Evolutionary conservation across 495 filamentous ascomycete genomes (phyloP).

Genomic region (Amniculicola lignicola): DNA sequence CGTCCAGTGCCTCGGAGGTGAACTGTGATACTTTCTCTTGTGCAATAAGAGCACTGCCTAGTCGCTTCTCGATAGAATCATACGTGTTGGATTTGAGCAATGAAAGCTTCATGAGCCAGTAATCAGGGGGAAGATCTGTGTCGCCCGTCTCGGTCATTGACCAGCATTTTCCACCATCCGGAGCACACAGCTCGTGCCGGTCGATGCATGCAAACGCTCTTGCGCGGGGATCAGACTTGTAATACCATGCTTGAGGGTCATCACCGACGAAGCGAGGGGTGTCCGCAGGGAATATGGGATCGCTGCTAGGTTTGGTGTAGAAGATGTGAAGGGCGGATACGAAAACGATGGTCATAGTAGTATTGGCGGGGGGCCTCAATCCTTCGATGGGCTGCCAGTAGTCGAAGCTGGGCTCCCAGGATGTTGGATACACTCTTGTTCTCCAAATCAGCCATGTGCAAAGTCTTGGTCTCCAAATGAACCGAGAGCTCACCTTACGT

Average conservation of each 20-base stretch:
- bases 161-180: conserved; percentile 28
- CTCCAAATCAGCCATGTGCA: background rate
- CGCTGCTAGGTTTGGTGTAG: conserved; percentile 24
- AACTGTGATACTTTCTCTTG: conserved; percentile 29
- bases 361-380: background rate
- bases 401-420: background rate
- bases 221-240: conserved; percentile 23
- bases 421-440: background rate
- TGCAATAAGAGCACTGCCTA: conserved; percentile 32
- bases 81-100: conserved; percentile 31
- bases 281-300: conserved; percentile 32
- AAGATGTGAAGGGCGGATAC: conserved; percentile 28
- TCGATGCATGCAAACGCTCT: conserved; percentile 32
- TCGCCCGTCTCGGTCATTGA: conserved; percentile 8
- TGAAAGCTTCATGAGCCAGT: conserved; percentile 30
- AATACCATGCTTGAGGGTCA: conserved; percentile 10
- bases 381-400: background rate
- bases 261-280: conserved; percentile 1
- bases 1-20: conserved; percentile 15
- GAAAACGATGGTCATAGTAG: conserved; percentile 35
- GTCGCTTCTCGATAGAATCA: conserved; percentile 31
- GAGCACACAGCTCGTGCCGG: conserved; percentile 24
- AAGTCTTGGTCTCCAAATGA: conserved; percentile 5
- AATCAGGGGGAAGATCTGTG: background rate
- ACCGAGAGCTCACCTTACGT: conserved; percentile 26